Evolutionary conservation across 2,329 filamentous ascomycete genomes (phyloP).

Genomic region (Aspergillus fructus): DNA sequence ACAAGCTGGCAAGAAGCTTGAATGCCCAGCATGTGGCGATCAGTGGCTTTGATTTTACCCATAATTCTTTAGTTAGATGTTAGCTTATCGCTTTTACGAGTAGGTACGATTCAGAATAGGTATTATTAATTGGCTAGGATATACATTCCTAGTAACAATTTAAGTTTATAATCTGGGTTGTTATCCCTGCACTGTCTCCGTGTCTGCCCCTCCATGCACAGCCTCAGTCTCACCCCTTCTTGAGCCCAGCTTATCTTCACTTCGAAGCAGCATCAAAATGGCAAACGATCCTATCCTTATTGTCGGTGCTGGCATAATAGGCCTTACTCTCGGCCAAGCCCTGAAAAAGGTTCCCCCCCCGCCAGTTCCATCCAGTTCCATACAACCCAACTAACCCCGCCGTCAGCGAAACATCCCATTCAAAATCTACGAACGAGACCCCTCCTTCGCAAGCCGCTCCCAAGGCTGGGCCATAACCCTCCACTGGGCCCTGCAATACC

Average conservation of each 20-base stretch:
- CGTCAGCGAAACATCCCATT: slow-evolving; percentile 29
- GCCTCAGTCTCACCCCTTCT: neutral
- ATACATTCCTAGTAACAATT: too few species aligned
- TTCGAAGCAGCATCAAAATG: neutral
- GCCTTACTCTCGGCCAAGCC: slow-evolving; percentile 25
- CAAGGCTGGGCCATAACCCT: slow-evolving; percentile 31
- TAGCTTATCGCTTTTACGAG: too few species aligned
- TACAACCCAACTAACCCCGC: neutral
- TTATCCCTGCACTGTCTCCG: too few species aligned
- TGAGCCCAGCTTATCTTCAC: neutral
- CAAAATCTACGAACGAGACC: slow-evolving; percentile 31
- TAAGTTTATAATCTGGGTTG: too few species aligned
- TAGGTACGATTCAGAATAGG: too few species aligned
- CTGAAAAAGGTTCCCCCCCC: slow-evolving; percentile 18
- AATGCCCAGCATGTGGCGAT: too few species aligned
- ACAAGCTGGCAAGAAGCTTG: too few species aligned
- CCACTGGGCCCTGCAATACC: slow-evolving; percentile 26
- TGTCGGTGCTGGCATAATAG: slow-evolving; percentile 27
- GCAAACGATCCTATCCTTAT: slow-evolving; percentile 22
- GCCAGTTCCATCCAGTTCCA: neutral
- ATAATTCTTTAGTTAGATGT: too few species aligned
- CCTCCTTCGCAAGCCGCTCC: slow-evolving; percentile 21
- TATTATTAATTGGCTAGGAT: too few species aligned
- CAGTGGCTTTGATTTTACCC: too few species aligned
- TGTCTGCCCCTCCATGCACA: too few species aligned